phyloP scores from a whole-genome alignment of 805 yeast genomes.

The Saturnispora galanensis region DNA sequence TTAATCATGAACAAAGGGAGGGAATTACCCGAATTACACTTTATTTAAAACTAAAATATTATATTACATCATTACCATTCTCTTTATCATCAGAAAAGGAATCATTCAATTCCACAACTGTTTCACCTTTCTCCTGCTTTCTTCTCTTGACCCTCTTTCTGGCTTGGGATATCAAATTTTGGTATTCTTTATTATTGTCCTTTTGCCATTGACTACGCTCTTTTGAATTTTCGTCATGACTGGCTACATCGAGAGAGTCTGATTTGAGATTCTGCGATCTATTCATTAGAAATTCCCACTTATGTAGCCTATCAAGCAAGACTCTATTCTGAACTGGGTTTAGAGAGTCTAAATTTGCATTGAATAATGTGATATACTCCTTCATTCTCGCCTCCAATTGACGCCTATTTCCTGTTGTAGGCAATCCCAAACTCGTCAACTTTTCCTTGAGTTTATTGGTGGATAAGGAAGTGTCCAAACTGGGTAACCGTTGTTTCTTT shows the following conservation, averaged over 20 bases:
- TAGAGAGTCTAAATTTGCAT: constrained; percentile 68
- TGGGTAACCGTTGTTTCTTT: constrained; percentile 36
- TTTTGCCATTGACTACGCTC: constrained; percentile 19
- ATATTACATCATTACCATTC: background rate
- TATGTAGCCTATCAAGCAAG: constrained; percentile 44
- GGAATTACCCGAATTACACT: constrained; percentile 2
- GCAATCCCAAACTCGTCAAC: constrained; percentile 42
- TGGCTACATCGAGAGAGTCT: constrained; percentile 4
- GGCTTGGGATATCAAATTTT: constrained; percentile 21
- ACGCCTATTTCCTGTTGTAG: constrained; percentile 51
- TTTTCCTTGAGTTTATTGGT: constrained; percentile 53
- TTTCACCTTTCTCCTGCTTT: constrained; percentile 3
- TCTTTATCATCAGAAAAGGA: background rate
- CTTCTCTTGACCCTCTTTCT: constrained; percentile 3
- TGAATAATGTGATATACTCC: constrained; percentile 69
- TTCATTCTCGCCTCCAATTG: constrained; percentile 63
- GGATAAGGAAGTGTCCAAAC: constrained; percentile 52
- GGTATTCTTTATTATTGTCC: constrained; percentile 18
- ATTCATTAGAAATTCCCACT: constrained; percentile 49
- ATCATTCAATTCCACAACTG: constrained; percentile 9
- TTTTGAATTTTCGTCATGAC: constrained; percentile 27
- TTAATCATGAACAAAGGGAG: constrained; percentile 13
- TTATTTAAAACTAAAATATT: constrained; percentile 1
- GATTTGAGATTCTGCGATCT: constrained; percentile 14
- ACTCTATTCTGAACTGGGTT: constrained; percentile 50